Evolutionary conservation across 352 stramenopile species (phyloP).

Genomic region (Phytophthora pisi): DNA sequence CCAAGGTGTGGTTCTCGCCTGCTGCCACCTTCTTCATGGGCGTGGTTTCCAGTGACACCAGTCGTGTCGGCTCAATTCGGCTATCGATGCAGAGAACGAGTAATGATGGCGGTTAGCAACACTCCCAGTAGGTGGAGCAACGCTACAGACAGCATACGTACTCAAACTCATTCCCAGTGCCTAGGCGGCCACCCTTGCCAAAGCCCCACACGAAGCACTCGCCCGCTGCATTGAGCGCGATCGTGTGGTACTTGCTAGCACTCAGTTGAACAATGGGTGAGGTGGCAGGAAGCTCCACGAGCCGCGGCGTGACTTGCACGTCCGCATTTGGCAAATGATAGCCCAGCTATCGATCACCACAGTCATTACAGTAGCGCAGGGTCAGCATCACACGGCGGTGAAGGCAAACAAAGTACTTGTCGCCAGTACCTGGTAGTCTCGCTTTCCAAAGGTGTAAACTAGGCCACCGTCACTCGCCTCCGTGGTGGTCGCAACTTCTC

Average conservation of each 20-base stretch:
- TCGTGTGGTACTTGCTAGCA: slow-evolving; percentile 82
- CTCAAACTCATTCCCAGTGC: slow-evolving; percentile 81
- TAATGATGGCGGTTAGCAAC: slow-evolving; percentile 10
- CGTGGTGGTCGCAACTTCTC: slow-evolving; percentile 18
- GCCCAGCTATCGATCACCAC: slow-evolving; percentile 50
- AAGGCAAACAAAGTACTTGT: neutral
- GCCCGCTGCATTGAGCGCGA: slow-evolving; percentile 64
- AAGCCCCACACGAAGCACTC: slow-evolving; percentile 87
- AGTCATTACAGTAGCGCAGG: neutral
- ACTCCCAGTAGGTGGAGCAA: neutral
- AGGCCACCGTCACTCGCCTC: slow-evolving; percentile 35
- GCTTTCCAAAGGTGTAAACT: slow-evolving; percentile 87
- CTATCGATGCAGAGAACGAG: too few species aligned
- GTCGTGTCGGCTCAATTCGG: slow-evolving; percentile 65
- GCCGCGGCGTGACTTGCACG: slow-evolving; percentile 66
- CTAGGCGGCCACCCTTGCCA: slow-evolving; percentile 77
- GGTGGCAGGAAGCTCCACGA: slow-evolving; percentile 59
- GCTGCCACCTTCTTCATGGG: slow-evolving; percentile 71
- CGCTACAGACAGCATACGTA: slow-evolving; percentile 28
- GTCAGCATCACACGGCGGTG: slow-evolving; percentile 5
- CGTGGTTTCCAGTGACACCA: slow-evolving; percentile 55
- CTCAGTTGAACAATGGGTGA: slow-evolving; percentile 71
- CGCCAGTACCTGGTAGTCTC: slow-evolving; percentile 73
- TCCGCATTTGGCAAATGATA: slow-evolving; percentile 86
- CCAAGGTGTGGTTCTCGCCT: slow-evolving; percentile 84